Evolutionary conservation across 495 filamentous ascomycete genomes (phyloP), one percentile per base, ranked within the genome.

Genomic region (Pseudevernia furfuracea): DNA sequence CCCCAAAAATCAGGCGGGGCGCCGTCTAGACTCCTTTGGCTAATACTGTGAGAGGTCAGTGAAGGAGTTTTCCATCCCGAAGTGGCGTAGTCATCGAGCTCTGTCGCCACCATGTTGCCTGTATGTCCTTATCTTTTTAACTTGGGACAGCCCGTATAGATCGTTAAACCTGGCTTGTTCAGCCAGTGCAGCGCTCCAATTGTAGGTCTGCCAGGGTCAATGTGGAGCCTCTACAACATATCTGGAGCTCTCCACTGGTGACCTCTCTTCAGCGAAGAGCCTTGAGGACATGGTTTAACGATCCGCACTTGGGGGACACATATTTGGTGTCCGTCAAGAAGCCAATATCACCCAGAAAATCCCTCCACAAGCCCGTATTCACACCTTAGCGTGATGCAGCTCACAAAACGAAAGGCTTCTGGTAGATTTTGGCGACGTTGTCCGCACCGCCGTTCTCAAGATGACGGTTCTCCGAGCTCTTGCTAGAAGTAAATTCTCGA

Each of bases 121-220:
- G 59, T 41, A n/a, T n/a, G n/a, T n/a, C n/a, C 2, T 44, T 23
- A n/a, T 55, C 69, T 72, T 10, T 63, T 44, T 17, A 74, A 76
- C n/a, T 73, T 74, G 36, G 72, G 73, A 69, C 73, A 76, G 53
- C 74, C 74, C n/a, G 63, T 62, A 59, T 75, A 74, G 37, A 74
- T 66, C 6, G 63, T 53, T 36, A 75, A 23, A 36, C 62, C 59
- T 4, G 66, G 63, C 38, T 70, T 68, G 5, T 75, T 60, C 66
- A 15, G 71, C 72, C 21, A 74, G 59, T 44, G 70, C 60, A 21
- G 58, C 63, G 3, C 73, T 75, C 56, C 67, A 61, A 39, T 68
- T 59, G 56, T 76, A 34, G 34, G 52, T 59, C 62, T 10, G 52
- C n/a, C 15, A 59, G 44, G 6, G n/a, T 65, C 66, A 58, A 49